Base-by-base conservation (phyloP, 1,284 basidiomycete genomes). In the Ceratobasidium papillatum region DNA sequence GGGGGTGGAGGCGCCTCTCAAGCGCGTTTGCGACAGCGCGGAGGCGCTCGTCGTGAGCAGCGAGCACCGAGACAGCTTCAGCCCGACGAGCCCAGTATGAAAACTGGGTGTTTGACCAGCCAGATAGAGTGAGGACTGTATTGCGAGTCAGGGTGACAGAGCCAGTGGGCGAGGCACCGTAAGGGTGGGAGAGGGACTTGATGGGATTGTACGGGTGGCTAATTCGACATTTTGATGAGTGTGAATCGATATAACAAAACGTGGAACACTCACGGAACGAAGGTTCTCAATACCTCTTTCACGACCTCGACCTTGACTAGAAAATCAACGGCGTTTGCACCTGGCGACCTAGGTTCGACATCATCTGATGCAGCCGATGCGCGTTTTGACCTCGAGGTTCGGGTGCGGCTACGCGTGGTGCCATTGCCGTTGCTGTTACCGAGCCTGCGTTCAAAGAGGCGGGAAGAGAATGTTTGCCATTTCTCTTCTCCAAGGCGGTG, bases 71-170 rank as follows among this genome's bases (percentile, higher is more conserved):
- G 61, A 86, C 82, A 36, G 84, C 86, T 77, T 87, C 86, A 5
- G 82, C 80, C 32, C 85, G 84, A 63, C 85, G 85, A 27, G 85
- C 85, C 85, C 85, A 86, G 74, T 86, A 86, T 56, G 86, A 86
- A 68, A 87, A 86, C 75, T 86, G 85, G 3, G 85, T 86, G 72
- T 86, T 87, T 27, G 86, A 87, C 85, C 85, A 86, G 69, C 85
- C 85, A 3, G 84, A 86, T 56, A 86, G 82, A 56, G 83, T 79
- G 68, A 86, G 83, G 58, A 86, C 83, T 51, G 85, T 84, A 54
- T 85, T 82, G 43, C 85, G 84, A 30, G 85, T 86, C 61, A 86
- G 82, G 11, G 81, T 85, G 63, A 86, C 85, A 71, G 81, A 80
- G 49, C 85, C 86, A 12, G 82, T 80, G 25, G 85, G 85, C 41